These are phyloP conservation scores for Nannochloris sp. DNA, from an alignment of 139 green algal species.

Conservation along the genomic window DNA sequence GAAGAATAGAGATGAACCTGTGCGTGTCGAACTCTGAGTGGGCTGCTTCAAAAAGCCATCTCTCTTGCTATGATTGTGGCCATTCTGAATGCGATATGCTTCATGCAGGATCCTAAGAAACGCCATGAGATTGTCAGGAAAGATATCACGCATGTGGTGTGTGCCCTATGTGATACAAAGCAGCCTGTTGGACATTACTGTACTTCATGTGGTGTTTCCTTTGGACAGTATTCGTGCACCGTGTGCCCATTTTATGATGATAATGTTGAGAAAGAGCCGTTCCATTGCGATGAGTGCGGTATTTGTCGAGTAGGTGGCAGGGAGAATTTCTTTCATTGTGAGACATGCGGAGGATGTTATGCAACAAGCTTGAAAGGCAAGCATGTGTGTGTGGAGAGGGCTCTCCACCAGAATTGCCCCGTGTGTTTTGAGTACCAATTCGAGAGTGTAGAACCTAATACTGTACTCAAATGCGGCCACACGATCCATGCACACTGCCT, in stretches of 20 bases:
- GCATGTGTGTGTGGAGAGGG: conserved; percentile 83
- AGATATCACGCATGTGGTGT: conserved; percentile 63
- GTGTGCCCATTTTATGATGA: conserved; percentile 85
- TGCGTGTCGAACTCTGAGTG: not conserved
- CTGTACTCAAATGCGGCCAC: conserved; percentile 84
- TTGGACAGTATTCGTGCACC: conserved; percentile 58
- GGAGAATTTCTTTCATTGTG: conserved; percentile 91
- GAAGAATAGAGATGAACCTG: conserved; percentile 45
- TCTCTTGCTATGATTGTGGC: too few relatives aligned
- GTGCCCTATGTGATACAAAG: conserved; percentile 55
- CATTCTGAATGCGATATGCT: not conserved
- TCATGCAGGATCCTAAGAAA: conserved; percentile 51
- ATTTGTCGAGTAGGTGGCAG: conserved; percentile 82
- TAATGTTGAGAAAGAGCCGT: conserved; percentile 70
- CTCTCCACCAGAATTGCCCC: conserved; percentile 83
- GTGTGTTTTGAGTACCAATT: conserved; percentile 90
- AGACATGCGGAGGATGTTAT: conserved; percentile 87
- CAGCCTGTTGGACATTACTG: conserved; percentile 60
- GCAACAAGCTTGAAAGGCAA: conserved; percentile 43
- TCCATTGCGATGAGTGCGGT: conserved; percentile 78
- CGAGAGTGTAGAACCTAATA: conserved; percentile 70
- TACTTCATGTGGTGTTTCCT: conserved; percentile 55
- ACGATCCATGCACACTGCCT: conserved; percentile 79
- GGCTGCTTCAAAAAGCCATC: too few relatives aligned
- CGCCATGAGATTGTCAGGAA: conserved; percentile 71